Base-by-base conservation (phyloP, 371 early-diverging fungal genomes). In the Dentiscutata heterogama region DNA sequence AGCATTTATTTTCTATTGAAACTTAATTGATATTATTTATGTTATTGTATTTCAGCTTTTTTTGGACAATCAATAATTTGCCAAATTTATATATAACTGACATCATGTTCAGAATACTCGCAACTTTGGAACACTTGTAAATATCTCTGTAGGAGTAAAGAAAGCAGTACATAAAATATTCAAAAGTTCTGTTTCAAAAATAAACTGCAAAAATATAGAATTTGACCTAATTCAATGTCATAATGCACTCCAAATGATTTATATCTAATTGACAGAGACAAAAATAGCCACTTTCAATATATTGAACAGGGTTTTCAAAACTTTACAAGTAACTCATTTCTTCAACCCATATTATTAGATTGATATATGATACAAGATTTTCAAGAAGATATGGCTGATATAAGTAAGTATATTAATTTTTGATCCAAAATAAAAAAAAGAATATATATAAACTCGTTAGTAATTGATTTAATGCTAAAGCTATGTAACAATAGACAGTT, bases 131-230 rank as follows among this genome's bases (percentile, higher is more conserved):
- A 70, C 70, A 11, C 18, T 70, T 29, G 39, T 31, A 39, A 70
- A 70, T 70, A 70, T 20, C n/a, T 8, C 39, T 31, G 70, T 70
- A 3, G 70, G 70, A n/a, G 25, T 46, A n/a, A 70, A 70, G n/a
- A 42, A 70, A 39, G 31, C 25, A 25, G 35, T 70, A n/a, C 70
- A 70, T 31, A 31, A n/a, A 70, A 22, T 11, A 39, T 70, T 70
- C 31, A 70, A 70, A 39, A 18, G 70, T 22, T 20, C 22, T 31
- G 70, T 70, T 39, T n/a, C 70, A 35, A 22, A 70, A 13, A 70
- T 31, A 0, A 70, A 70, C 25, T 20, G 70, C 22, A 70, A 70
- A 35, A 70, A 29, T 22, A 39, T 70, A 70, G 70, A 70, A 70
- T 29, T 14, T 29, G 70, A 70, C 39, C 31, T 70, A 2, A 46